Evolutionary conservation across 768 basidiomycete genomes (phyloP), one percentile per base, ranked within the genome.

Genomic region (Aureoboletus auriporus): DNA sequence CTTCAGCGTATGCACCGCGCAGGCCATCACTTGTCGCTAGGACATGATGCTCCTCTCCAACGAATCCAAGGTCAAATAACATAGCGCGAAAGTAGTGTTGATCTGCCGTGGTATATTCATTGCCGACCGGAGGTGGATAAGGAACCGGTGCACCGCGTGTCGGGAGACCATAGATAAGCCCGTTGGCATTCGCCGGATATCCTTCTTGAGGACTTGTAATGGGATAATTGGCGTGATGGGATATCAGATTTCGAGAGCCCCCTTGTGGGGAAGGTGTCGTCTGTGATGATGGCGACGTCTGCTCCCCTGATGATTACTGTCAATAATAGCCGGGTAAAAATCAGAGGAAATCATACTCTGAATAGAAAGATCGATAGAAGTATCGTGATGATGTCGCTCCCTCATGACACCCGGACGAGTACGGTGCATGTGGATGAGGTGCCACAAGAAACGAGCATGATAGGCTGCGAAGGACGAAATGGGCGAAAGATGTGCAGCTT

Each of bases 371-470:
- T 83, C 81, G 65, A 83, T 72, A 46, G 77, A 65, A 57, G 74
- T 63, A 54, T 59, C 69, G 40, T 74, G 62, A 69, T 59, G 68
- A 56, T 44, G 64, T 57, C 51, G 74, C 39, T 62, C 64, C 46
- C 75, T 57, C 60, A 62, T 52, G 71, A 71, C 54, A 49, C 63
- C 43, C 49, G 74, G 74, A 47, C 78, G 76, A 42, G 74, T 65
- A 55, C 78, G 77, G 59, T 81, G 76, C 47, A 75, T 75, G 57
- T 88, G 75, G 34, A 91, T 74, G 39, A 92, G 73, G 48, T 76
- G 80, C 59, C 80, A 79, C 34, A 93, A 69, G 69, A 93, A 93
- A 43, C 89, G 84, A 35, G 86, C 80, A 58, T 92, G 89, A 53
- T 83, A 83, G 30, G 81, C 80, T n/a, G 84, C 83, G 14, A 82